Evolutionary conservation across 768 basidiomycete species (phyloP), one percentile per base, ranked within the genome.

Genomic region (Mrakia gelida): DNA sequence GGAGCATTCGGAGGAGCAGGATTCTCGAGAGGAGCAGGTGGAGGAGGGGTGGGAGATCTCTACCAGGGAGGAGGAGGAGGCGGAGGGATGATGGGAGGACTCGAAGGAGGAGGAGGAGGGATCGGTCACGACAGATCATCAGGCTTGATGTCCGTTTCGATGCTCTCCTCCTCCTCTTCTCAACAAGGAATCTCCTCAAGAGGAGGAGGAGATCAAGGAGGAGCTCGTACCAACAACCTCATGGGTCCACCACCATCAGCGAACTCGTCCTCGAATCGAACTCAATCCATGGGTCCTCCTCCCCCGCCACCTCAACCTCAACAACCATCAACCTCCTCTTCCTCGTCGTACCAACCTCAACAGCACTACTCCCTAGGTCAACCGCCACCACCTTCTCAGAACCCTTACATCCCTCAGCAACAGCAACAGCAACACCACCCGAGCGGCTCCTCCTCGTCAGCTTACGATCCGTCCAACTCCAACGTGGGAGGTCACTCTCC

Each of bases 401-500:
- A 72, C 41, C 75, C 76, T 9, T 77, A 72, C 71, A 61, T 72
- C 21, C 76, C 76, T 52, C 67, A 45, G 16, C 52, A 21, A 5
- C 54, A 32, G 23, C 72, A 73, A 52, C 71, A 73, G 1, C 54
- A 54, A 2, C 71, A 61, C 13, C 38, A 38, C 8, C 38, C 38
- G 4, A 38, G 4, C 73, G 30, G 28, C 21, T 52, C 49, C 49
- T 18, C 49, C 49, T 52, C 75, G 3, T 71, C 52, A 15, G 72
- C 30, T 54, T 73, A 59, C 72, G 30, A 73, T 59, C 23, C 72
- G 34, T 56, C 52, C n/a, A 6, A 16, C 45, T 15, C 28, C 30
- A 59, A 30, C 56, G 13, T 26, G 8, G 34, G 32, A 41, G 52
- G 52, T 73, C 72, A 73, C 72, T 54, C 56, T 21, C 72, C 49